Base-by-base conservation (phyloP, 352 stramenopile species). In the Phytophthora fragariae region DNA sequence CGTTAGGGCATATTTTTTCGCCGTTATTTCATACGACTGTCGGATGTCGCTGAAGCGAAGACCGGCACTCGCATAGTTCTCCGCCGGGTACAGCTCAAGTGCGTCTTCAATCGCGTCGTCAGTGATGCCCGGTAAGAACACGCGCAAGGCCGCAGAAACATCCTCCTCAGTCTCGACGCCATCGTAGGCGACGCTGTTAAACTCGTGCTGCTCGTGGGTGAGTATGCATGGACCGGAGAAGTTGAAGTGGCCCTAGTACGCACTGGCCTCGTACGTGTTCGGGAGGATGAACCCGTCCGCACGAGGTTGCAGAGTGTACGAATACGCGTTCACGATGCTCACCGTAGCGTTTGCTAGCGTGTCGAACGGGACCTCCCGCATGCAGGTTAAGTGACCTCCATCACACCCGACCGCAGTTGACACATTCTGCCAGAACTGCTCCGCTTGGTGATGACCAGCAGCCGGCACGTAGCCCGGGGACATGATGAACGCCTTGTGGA, bases 381-480 rank as follows among this genome's bases (percentile, higher is more conserved):
- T 79, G 14, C 72, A 79, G 47, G 65, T 56, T 5, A 79, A 19
- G 59, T 70, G 55, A 5, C 68, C 68, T 3, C 58, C 68, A 15
- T 70, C 60, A 21, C 72, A 79, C 1, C 68, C 72, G 10, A 76
- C 47, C 0, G 63, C 37, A 29, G 53, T 60, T 3, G 72, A 76
- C 8, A 79, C 72, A 15, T 76, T 76, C 39, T 76, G 72, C 68
- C 72, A 79, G 63, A 76, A 79, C 41, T 72, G 62, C 17, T 76
- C 68, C 3, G 37, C 58, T 35, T 73, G 72, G 49, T 79, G 62
- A 10, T 79, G 72, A 9, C 68, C 72, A 1, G 68, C 72, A 19
- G 68, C 58, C 0, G 72, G 68, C 0, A 79, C 44, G 44, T 68
- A 76, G 1, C 63, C 72, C 1, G 72, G 58, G 2, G 72, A 79